A percentile compares a stretch with the other conserved stretches of the same genome.
phyloP scores from a whole-genome alignment of 768 basidiomycete genomes.

The Rubroboletus satanas region DNA sequence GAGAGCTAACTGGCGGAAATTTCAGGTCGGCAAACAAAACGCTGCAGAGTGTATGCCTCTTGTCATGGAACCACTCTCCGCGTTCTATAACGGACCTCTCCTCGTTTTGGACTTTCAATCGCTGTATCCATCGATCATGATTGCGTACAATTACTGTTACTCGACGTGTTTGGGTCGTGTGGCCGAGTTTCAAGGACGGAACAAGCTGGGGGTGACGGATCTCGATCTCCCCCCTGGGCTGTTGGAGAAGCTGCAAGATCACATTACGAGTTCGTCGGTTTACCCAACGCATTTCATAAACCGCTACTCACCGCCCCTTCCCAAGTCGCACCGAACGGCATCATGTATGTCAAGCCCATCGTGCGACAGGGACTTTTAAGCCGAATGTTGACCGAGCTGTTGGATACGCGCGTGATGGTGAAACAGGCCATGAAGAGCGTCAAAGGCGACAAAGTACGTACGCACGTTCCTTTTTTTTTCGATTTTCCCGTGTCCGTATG shows the following conservation, averaged over 20 bases:
- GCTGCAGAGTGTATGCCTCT: slow-evolving; percentile 95
- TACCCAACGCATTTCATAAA: neutral
- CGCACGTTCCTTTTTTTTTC: neutral
- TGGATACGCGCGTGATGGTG: slow-evolving; percentile 97
- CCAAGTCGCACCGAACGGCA: slow-evolving; percentile 90
- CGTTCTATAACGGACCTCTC: slow-evolving; percentile 89
- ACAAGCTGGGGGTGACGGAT: slow-evolving; percentile 84
- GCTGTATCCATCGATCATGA: slow-evolving; percentile 96
- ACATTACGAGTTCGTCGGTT: slow-evolving; percentile 62
- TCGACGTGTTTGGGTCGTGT: slow-evolving; percentile 94
- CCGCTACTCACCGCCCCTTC: neutral
- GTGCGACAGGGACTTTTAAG: slow-evolving; percentile 83
- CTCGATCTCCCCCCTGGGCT: slow-evolving; percentile 64
- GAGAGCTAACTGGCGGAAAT: neutral
- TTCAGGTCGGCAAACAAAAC: slow-evolving; percentile 90
- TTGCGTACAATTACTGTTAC: slow-evolving; percentile 96
- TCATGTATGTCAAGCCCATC: slow-evolving; percentile 84
- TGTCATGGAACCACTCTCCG: slow-evolving; percentile 91
- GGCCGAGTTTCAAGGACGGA: slow-evolving; percentile 78
- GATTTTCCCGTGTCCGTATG: neutral
- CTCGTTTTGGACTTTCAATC: slow-evolving; percentile 96
- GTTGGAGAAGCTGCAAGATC: slow-evolving; percentile 64
- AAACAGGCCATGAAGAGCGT: slow-evolving; percentile 92
- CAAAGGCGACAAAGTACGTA: slow-evolving; percentile 65
- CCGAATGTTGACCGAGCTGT: slow-evolving; percentile 87